Conservation (phyloP, 208 protist species). For the Giardia duodenalis region DNA sequence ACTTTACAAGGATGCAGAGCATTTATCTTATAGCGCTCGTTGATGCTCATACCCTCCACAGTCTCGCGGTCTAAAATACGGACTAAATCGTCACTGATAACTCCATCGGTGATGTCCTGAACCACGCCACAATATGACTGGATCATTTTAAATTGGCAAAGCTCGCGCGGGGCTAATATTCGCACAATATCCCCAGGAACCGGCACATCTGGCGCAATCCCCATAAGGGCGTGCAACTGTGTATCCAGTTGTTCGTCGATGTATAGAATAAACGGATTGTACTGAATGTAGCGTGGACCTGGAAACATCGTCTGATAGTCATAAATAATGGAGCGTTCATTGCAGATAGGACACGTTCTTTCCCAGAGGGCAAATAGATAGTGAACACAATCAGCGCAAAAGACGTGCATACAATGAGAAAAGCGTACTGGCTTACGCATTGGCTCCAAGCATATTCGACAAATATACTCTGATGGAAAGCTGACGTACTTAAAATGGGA, state of each 20-base stretch:
- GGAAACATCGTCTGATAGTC: no score
- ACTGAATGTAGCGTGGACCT: no score
- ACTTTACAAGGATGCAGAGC: neutral
- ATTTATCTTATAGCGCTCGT: neutral
- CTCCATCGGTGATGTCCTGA: neutral
- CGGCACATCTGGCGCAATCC: neutral
- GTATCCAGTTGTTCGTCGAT: neutral
- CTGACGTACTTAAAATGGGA: neutral
- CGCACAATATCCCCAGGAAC: neutral
- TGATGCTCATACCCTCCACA: neutral
- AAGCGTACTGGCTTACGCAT: neutral
- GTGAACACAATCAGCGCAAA: neutral
- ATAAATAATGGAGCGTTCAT: no score
- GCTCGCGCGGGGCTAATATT: neutral
- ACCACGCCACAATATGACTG: neutral
- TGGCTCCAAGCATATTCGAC: neutral
- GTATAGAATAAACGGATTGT: no score
- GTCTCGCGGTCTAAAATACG: neutral
- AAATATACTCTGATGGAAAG: neutral
- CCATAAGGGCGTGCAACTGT: neutral
- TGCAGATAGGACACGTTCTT: neutral
- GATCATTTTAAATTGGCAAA: neutral
- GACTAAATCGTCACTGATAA: neutral
- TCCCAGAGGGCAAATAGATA: neutral
- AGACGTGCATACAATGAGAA: neutral